A percentile compares a stretch with the other conserved stretches of the same genome.
Conservation (phyloP, 83 land plant genomes). For the Diphasiastrum complanatum region DNA sequence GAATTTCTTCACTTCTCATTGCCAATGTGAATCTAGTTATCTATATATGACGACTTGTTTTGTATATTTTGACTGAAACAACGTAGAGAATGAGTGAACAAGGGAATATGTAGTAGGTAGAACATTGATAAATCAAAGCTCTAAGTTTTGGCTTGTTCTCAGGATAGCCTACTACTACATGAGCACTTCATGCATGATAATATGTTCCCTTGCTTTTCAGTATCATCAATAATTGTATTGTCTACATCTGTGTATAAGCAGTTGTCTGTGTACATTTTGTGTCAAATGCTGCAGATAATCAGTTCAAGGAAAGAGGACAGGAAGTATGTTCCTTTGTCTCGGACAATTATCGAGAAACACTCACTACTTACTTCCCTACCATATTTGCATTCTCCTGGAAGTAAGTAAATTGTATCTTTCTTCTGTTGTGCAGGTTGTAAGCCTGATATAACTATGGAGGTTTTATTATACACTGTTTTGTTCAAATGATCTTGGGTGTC, state of each 20-base stretch:
- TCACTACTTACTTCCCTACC: constrained; percentile 41
- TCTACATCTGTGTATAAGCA: background rate
- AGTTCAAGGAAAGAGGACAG: constrained; percentile 46
- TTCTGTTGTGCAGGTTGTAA: background rate
- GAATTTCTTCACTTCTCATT: no score
- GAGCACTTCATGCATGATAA: no score
- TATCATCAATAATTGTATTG: no score
- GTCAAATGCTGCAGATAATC: constrained; percentile 45
- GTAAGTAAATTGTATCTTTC: constrained; percentile 37
- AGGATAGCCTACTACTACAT: no score
- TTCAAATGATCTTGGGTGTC: background rate
- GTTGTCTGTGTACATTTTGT: background rate
- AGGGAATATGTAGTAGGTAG: no score
- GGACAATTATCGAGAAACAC: constrained; percentile 35
- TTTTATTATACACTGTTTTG: background rate
- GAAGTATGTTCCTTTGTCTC: constrained; percentile 52
- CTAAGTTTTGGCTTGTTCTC: no score
- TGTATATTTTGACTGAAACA: no score
- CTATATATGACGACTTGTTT: no score
- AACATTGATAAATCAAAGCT: no score
- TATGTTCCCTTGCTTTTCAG: no score
- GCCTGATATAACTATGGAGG: constrained; percentile 2
- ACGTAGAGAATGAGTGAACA: no score
- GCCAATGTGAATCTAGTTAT: no score
- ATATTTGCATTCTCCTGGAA: constrained; percentile 77